Evolutionary conservation across 108 stramenopile species (phyloP).

Genomic region (Phaeodactylum tricornutum): DNA sequence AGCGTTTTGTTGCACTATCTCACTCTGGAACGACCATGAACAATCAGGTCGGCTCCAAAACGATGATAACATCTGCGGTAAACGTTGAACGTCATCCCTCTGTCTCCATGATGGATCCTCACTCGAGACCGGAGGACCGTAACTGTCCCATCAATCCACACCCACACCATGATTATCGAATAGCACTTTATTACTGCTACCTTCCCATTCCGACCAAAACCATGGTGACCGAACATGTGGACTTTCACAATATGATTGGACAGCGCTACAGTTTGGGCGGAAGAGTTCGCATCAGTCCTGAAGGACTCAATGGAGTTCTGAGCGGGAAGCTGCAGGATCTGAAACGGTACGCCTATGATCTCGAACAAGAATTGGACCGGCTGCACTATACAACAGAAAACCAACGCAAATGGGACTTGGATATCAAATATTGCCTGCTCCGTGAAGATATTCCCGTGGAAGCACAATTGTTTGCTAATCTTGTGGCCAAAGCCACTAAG

Average conservation of each 20-base stretch:
- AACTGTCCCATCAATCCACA: too few relatives aligned
- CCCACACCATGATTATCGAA: conserved; percentile 16
- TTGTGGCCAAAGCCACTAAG: conserved; percentile 48
- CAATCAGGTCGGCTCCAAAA: too few relatives aligned
- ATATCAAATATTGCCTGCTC: conserved; percentile 68
- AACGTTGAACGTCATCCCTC: too few relatives aligned
- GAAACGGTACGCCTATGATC: conserved; percentile 30
- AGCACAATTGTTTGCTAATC: conserved; percentile 46
- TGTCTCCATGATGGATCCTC: too few relatives aligned
- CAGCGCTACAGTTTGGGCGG: conserved; percentile 32
- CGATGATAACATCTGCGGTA: too few relatives aligned
- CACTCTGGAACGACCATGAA: too few relatives aligned
- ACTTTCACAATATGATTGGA: conserved; percentile 39
- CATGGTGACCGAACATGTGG: conserved; percentile 32
- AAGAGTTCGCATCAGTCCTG: conserved; percentile 52
- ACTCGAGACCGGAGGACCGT: too few relatives aligned
- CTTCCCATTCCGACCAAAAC: conserved; percentile 18
- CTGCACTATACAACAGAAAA: neutral
- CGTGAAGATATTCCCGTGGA: conserved; percentile 44
- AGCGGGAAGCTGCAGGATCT: conserved; percentile 29
- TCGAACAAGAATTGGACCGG: conserved; percentile 21
- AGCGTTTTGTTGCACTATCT: too few relatives aligned
- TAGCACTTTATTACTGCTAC: conserved; percentile 73
- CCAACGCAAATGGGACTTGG: conserved; percentile 17
- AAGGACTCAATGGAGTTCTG: conserved; percentile 80